These are phyloP conservation scores for Neonectria magnoliae DNA, from an alignment of 2,329 filamentous ascomycete genomes.

Conservation along the genomic window DNA sequence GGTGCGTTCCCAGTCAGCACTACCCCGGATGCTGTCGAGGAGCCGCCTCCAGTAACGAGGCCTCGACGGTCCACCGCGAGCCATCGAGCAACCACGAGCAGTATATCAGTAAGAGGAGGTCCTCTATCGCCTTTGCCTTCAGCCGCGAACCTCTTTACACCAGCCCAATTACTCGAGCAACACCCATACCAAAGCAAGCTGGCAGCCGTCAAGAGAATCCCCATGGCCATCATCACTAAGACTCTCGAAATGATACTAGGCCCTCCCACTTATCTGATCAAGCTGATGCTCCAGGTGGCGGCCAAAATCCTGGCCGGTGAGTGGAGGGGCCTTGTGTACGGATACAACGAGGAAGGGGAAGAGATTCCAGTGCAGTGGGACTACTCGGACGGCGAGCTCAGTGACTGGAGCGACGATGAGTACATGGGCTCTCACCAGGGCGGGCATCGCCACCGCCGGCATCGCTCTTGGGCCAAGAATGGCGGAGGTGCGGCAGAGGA, in stretches of 20 bases:
- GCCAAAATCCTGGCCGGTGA: slow-evolving; percentile 74
- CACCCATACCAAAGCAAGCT: slow-evolving; percentile 35
- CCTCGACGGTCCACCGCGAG: slow-evolving; percentile 31
- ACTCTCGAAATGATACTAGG: slow-evolving; percentile 80
- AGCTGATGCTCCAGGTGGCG: slow-evolving; percentile 83
- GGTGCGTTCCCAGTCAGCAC: slow-evolving; percentile 5
- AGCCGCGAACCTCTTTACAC: slow-evolving; percentile 69
- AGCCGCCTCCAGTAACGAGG: slow-evolving; percentile 9
- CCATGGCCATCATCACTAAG: slow-evolving; percentile 74
- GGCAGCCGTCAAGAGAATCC: slow-evolving; percentile 38
- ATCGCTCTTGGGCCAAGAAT: slow-evolving; percentile 7
- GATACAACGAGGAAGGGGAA: slow-evolving; percentile 63
- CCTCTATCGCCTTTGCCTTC: slow-evolving; percentile 75
- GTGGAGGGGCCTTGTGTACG: slow-evolving; percentile 69
- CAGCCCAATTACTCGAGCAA: slow-evolving; percentile 54
- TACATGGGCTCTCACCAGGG: slow-evolving; percentile 27
- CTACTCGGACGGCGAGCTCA: slow-evolving; percentile 66
- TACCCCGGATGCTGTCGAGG: neutral
- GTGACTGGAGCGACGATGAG: slow-evolving; percentile 67
- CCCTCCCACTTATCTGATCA: slow-evolving; percentile 81
- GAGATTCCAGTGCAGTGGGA: slow-evolving; percentile 69
- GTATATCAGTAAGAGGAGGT: slow-evolving; percentile 48
- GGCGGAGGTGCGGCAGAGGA: slow-evolving; percentile 21
- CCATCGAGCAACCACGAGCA: slow-evolving; percentile 40
- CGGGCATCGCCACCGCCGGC: slow-evolving; percentile 21